Base-by-base conservation (phyloP, 441 rosid species). In the Theobroma grandiflorum region DNA sequence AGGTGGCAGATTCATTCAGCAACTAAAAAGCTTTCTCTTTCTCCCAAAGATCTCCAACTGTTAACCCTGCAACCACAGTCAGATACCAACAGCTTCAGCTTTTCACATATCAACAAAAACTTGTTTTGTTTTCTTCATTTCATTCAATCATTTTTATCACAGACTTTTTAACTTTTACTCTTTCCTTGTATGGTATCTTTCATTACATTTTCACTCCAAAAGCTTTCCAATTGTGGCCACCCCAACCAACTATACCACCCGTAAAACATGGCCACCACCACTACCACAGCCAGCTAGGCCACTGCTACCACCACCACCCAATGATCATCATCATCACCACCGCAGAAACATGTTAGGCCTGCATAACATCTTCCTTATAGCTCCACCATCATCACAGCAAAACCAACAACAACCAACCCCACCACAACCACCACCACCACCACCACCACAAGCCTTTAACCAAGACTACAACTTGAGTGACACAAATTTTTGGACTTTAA, bases 271-370 rank as follows among this genome's bases (percentile, higher is more conserved):
- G 7, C 84, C 82, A 12, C 78, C 78, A 4, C 77, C 78, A 6
- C 78, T 67, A 0, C 69, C 70, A 2, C 73, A 52, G 0, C 76
- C 74, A 47, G n/a, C 81, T 6, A 0, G 40, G 35, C 76, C 31
- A 20, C 74, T 15, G 49, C 72, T 73, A 4, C 70, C 63, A 33
- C 42, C 75, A 38, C 76, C 76, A 61, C 74, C 78, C 81, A 75
- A 26, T 38, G 67, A n/a, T 76, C 82, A 82, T 70, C 84, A 74
- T 43, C 47, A 80, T 73, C 31, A 67, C 80, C 18, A 68, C 83
- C 74, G 82, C 70, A 49, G 14, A 12, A 64, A 50, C 92, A 92
- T 92, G 95, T 55, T 94, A 58, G 91, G 92, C 63, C 91, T 91
- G 38, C 91, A 86, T 75, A 93, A 92, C 87, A 85, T 90, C 80